Conservation (phyloP, 2,329 filamentous ascomycete genomes). For the Knufia fluminis region DNA sequence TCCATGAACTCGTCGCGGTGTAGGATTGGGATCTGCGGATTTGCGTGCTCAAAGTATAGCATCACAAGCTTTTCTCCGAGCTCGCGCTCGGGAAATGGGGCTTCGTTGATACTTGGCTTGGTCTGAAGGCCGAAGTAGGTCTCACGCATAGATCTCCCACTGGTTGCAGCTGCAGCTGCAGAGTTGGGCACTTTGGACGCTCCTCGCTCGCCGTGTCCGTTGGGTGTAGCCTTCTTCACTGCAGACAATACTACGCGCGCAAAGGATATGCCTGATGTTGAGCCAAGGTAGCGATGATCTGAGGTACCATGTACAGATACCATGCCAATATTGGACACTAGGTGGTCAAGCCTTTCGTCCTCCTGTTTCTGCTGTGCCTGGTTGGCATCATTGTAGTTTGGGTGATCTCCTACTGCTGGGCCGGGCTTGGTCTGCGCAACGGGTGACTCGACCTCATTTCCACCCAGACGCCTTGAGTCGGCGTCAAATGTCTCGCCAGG, state of each 20-base stretch:
- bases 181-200: constrained; percentile 52
- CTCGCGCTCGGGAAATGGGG: constrained; percentile 69
- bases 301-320: constrained; percentile 68
- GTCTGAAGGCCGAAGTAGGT: constrained; percentile 96
- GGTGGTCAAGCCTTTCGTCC: constrained; percentile 53
- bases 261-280: constrained; percentile 86
- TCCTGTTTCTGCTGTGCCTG: constrained; percentile 39
- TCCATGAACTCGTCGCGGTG: constrained; percentile 84
- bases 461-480: constrained; percentile 24
- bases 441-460: constrained; percentile 8
- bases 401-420: constrained; percentile 10
- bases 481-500: constrained; percentile 59
- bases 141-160: constrained; percentile 78
- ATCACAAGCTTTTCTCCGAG: constrained; percentile 64
- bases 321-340: constrained; percentile 63
- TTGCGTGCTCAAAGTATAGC: constrained; percentile 91
- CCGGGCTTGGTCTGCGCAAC: constrained; percentile 20
- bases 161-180: constrained; percentile 42
- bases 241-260: constrained; percentile 89
- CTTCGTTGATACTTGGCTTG: constrained; percentile 75
- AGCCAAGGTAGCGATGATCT: constrained; percentile 72
- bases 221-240: constrained; percentile 64
- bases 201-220: constrained; percentile 52
- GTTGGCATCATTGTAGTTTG: constrained; percentile 4
- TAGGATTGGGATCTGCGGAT: constrained; percentile 88